Evolutionary conservation across 1,284 basidiomycete genomes (phyloP).

Genomic region (Termitomyces sp.): DNA sequence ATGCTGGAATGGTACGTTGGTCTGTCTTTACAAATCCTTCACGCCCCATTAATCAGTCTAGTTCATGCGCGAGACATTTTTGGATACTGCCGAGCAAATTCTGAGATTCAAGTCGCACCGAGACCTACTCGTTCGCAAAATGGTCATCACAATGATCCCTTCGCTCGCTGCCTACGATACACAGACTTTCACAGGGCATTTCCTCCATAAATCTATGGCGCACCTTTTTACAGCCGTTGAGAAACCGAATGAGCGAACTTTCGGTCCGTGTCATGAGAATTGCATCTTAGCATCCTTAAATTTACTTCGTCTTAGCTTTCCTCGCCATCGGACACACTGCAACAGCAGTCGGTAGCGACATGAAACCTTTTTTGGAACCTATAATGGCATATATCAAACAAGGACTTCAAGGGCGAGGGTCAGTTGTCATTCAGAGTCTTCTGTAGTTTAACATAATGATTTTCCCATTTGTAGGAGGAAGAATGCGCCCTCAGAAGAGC

Average conservation of each 20-base stretch:
- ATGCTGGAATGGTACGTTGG: constrained; percentile 82
- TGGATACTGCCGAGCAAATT: constrained; percentile 88
- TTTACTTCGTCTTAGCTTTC: constrained; percentile 56
- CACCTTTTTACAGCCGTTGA: constrained; percentile 86
- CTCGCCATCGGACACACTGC: constrained; percentile 97
- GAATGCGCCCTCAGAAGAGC: constrained; percentile 89
- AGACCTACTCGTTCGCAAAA: constrained; percentile 83
- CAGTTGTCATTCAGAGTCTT: constrained; percentile 21
- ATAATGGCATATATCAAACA: constrained; percentile 90
- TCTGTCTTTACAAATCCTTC: background rate
- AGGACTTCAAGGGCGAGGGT: constrained; percentile 84
- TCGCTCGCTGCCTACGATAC: constrained; percentile 93
- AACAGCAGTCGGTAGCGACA: constrained; percentile 86
- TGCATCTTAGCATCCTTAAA: constrained; percentile 7
- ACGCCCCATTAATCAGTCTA: constrained; percentile 25
- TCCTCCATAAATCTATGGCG: constrained; percentile 88
- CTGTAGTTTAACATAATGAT: constrained; percentile 1
- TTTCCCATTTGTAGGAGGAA: constrained; percentile 66
- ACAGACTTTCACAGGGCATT: constrained; percentile 84
- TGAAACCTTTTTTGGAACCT: constrained; percentile 93
- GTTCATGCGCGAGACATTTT: constrained; percentile 93
- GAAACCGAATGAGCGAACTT: constrained; percentile 86
- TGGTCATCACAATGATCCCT: constrained; percentile 92
- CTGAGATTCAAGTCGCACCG: constrained; percentile 85
- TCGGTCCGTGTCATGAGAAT: constrained; percentile 46